Evolutionary conservation across 768 basidiomycete species (phyloP).

Genomic region (Tricholoma terreum): DNA sequence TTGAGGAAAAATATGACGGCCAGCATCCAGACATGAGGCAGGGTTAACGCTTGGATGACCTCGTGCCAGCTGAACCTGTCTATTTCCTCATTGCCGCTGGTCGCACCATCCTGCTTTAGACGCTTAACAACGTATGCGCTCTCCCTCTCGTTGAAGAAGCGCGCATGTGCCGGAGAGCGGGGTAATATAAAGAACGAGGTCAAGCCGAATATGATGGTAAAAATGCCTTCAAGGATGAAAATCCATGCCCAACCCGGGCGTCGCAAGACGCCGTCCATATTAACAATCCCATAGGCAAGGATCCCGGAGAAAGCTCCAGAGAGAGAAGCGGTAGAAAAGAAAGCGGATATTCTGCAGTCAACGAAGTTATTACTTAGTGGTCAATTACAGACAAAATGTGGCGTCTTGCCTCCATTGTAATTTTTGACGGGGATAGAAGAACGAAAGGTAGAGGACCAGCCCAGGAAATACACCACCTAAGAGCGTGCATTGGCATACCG

Average conservation of each 20-base stretch:
- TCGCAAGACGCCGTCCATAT: conserved; percentile 54
- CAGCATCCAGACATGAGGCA: conserved; percentile 55
- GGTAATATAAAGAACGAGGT: conserved; percentile 49
- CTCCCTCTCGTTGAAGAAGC: conserved; percentile 51
- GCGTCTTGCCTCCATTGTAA: no score
- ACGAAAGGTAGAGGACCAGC: conserved; percentile 56
- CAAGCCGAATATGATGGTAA: conserved; percentile 59
- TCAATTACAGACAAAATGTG: no score
- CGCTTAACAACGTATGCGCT: conserved; percentile 43
- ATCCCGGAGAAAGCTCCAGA: conserved; percentile 70
- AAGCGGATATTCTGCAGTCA: no score
- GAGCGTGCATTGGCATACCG: background rate
- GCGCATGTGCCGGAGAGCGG: conserved; percentile 37
- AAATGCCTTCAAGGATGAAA: conserved; percentile 63
- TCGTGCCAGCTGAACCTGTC: conserved; percentile 59
- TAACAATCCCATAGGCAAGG: conserved; percentile 61
- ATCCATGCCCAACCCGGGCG: conserved; percentile 69
- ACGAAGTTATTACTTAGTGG: no score
- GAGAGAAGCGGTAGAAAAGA: conserved; percentile 52
- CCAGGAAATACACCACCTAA: conserved; percentile 58
- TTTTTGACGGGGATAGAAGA: no score
- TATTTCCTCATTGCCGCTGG: conserved; percentile 26
- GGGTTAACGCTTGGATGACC: conserved; percentile 43
- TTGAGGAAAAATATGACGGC: conserved; percentile 49
- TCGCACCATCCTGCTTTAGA: conserved; percentile 40